Conservation (phyloP, 2,329 filamentous ascomycete species). For the Spiromastix sp. region DNA sequence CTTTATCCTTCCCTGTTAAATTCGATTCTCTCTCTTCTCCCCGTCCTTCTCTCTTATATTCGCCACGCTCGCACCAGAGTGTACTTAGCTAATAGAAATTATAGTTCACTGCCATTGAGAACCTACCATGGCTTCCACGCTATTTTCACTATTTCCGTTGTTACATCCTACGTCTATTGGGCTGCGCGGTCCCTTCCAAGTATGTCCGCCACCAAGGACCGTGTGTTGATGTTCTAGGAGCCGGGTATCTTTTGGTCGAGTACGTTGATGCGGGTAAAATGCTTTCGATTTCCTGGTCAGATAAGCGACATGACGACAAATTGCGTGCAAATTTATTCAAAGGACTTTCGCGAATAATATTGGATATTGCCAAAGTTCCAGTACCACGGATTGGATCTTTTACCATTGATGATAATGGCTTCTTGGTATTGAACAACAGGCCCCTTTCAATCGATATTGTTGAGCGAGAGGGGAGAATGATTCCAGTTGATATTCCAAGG, state of each 20-base stretch:
- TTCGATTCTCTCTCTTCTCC: no score
- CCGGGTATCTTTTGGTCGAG: constrained; percentile 13
- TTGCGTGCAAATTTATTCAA: constrained; percentile 14
- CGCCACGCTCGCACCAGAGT: neutral
- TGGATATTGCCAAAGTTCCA: constrained; percentile 13
- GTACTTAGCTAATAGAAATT: neutral
- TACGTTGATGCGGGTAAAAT: constrained; percentile 12
- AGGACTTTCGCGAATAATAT: constrained; percentile 11
- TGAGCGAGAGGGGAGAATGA: constrained; percentile 16
- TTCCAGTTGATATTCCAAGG: constrained; percentile 16
- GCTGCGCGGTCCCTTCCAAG: constrained; percentile 3
- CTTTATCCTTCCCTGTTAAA: no score
- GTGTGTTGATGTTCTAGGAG: neutral
- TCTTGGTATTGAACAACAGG: constrained; percentile 15
- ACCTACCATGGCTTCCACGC: constrained; percentile 5
- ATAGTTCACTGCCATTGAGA: constrained; percentile 8
- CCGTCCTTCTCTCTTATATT: no score
- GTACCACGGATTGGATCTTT: constrained; percentile 25
- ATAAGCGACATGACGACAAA: constrained; percentile 9
- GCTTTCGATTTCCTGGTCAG: constrained; percentile 14
- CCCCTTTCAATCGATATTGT: constrained; percentile 17
- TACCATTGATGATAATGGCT: constrained; percentile 18
- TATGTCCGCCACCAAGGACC: constrained; percentile 5
- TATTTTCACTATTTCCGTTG: constrained; percentile 7
- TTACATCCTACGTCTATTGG: constrained; percentile 5